Base-by-base conservation (phyloP, 805 yeast species). In the Candida lessepsii region DNA sequence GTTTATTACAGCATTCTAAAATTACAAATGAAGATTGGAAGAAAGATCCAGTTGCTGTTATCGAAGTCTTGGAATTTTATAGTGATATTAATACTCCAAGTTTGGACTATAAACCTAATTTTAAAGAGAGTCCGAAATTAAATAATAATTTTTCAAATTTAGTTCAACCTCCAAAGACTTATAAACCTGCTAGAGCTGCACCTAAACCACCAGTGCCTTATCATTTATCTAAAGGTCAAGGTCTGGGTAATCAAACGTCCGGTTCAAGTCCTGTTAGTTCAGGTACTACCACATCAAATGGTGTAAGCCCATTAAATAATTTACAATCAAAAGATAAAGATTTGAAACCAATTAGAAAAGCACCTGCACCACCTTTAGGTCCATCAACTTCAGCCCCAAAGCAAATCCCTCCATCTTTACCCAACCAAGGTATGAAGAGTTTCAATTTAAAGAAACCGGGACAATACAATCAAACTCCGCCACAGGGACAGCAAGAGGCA, bases 11-110 rank as follows among this genome's bases (percentile, higher is more conserved):
- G 45, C 78, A 77, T 46, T 76, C 81, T 15, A 76, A 76, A 49
- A 78, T 78, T 49, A 78, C 82, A 5, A 73, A 73, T 46, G 83
- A 77, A 46, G 84, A 79, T 56, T 72, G 80, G 70, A 76, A 75
- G 29, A 76, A 74, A 45, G 82, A 79, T 47, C 84, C 84, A 1
- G 77, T 75, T 14, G 84, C 83, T 1, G 83, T 78, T 18, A 76
- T 78, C 40, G 81, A 76, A 51, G 83, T 76, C 2, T 65, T 78
- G 49, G 79, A 77, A 48, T 77, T 78, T 39, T 76, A 78, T 50
- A 62, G 71, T 14, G 75, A 71, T 32, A 40, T 40, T 19, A 39
- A 46, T 28, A 46, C 45, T 18, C 37, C 48, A 8, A 37, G 35
- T 31, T 40, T 25, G 18, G 41, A 45, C 25, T 17, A 26, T 26